phyloP scores from a whole-genome alignment of 257 asterid genomes.

The Catharanthus roseus region DNA sequence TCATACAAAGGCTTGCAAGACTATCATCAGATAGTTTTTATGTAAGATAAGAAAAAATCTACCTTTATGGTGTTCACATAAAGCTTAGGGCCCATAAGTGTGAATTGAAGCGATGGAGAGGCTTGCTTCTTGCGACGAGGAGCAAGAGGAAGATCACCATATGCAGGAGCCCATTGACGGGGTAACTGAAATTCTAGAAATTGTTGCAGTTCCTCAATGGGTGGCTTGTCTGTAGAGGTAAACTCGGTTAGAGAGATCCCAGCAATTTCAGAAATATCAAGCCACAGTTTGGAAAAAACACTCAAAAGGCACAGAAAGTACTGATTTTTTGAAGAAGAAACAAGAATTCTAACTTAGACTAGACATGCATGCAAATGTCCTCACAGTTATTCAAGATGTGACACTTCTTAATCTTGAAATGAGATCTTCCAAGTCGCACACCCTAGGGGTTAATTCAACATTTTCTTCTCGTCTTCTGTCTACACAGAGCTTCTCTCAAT shows the following conservation, averaged over 20 bases:
- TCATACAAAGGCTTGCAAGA: background rate
- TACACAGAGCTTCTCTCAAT: too few species aligned
- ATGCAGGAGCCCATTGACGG: constrained; percentile 96
- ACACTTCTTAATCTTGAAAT: background rate
- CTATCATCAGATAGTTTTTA: background rate
- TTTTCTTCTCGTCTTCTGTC: background rate
- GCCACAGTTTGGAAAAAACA: background rate
- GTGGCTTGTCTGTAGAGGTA: constrained; percentile 71
- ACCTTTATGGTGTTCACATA: constrained; percentile 89
- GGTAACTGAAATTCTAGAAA: constrained; percentile 87
- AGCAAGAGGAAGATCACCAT: constrained; percentile 81
- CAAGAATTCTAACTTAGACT: background rate
- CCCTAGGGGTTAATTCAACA: background rate
- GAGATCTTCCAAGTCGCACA: background rate
- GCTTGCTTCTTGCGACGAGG: constrained; percentile 58
- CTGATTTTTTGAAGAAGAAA: background rate
- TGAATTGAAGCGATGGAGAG: constrained; percentile 78
- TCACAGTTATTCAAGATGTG: background rate
- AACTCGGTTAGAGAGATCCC: constrained; percentile 15
- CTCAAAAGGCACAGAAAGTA: background rate
- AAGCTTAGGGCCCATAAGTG: constrained; percentile 84
- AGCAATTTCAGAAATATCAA: constrained; percentile 6
- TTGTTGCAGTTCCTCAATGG: constrained; percentile 79
- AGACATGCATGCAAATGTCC: background rate
- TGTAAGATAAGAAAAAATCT: constrained; percentile 1